Base-by-base conservation (phyloP, 2,329 filamentous ascomycete genomes). In the Penicillium sp. region DNA sequence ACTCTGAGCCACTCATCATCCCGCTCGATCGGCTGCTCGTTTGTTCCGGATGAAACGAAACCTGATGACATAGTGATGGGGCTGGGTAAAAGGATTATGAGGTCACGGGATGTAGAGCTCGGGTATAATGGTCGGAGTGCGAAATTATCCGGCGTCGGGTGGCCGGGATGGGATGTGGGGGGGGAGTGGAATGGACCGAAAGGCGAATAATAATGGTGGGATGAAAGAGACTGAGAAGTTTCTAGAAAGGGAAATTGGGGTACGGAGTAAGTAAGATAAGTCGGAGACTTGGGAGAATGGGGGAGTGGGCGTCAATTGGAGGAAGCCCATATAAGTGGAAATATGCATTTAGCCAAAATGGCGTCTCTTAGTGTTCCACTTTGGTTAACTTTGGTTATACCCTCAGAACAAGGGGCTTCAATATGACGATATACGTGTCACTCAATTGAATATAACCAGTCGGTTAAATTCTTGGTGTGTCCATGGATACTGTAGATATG, bases 11-110 rank as follows among this genome's bases (percentile, higher is more conserved):
- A 80, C 55, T 75, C 76, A 60, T 76, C 76, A 58, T 79, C 75
- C 40, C 70, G 70, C 53, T 73, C 70, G 11, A 71, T 64, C 7
- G 75, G 72, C 47, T 76, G 63, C 51, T 78, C 70, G 53, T 71
- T 72, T 31, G 77, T 77, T 11, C 77, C 78, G 44, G 69, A 75
- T 34, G 77, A 75, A 21, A 79, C 74, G 57, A 80, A 80, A 21
- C 77, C 73, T 19, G 78, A 77, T 11, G 75, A 78, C 78, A 80
- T 80, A 21, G 53, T 64, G 61, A 25, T 23, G 38, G 36, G 38
- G 55, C 44, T 51, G 60, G 53, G 10, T 53, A 56, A 49, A 49
- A 49, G 55, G 34, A 16, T 38, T 38, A 38, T 21, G 39, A 41
- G 41, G 41, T 38, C 29, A 36, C 13, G 41, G 34, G 44, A 53